phyloP scores from a whole-genome alignment of 1,284 basidiomycete genomes.

The Naganishia sp. region DNA sequence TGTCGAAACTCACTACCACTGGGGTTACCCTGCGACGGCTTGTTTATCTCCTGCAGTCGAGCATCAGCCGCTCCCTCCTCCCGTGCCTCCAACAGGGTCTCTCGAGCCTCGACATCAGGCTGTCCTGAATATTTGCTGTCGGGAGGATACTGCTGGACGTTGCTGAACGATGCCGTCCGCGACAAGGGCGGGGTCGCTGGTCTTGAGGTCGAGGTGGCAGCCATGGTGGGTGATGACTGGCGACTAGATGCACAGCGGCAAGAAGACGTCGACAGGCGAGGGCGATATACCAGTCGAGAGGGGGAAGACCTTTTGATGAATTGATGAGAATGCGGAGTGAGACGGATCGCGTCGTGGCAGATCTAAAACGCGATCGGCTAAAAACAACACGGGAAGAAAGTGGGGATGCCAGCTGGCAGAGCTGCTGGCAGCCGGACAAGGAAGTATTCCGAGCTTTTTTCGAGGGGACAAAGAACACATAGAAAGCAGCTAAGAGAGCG shows the following conservation, averaged over 20 bases:
- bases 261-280: neutral
- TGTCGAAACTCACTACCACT: slow-evolving; percentile 10
- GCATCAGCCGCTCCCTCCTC: slow-evolving; percentile 28
- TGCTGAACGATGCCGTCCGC: slow-evolving; percentile 22
- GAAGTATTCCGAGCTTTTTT: too few species aligned
- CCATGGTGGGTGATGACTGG: neutral
- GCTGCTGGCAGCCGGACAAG: too few species aligned
- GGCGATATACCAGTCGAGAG: neutral
- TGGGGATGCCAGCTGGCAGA: neutral
- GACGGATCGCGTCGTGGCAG: slow-evolving; percentile 4
- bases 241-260: neutral
- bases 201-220: slow-evolving; percentile 14
- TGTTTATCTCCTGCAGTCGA: slow-evolving; percentile 21
- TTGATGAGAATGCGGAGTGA: neutral
- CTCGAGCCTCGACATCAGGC: slow-evolving; percentile 24
- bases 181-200: slow-evolving; percentile 22
- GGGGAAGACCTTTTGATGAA: neutral
- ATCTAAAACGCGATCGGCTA: neutral
- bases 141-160: slow-evolving; percentile 22
- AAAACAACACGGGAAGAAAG: neutral
- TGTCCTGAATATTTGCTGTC: slow-evolving; percentile 24
- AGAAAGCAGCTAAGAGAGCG: too few species aligned
- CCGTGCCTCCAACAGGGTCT: slow-evolving; percentile 21
- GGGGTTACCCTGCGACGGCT: slow-evolving; percentile 20
- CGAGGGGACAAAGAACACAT: too few species aligned